Base-by-base conservation (phyloP, 2,329 filamentous ascomycete species). In the Claviceps paspali region DNA sequence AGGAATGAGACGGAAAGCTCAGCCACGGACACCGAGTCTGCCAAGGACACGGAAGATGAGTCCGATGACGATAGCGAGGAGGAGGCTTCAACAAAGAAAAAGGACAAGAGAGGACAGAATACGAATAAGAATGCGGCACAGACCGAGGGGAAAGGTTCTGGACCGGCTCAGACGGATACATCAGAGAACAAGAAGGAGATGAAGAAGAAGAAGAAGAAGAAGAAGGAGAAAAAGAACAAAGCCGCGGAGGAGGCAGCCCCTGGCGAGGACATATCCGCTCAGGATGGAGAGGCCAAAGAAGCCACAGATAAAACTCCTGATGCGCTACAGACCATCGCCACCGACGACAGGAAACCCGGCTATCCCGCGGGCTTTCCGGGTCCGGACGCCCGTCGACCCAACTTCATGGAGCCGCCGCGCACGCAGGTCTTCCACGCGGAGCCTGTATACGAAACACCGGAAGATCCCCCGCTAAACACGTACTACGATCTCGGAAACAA, bases 401-500 rank as follows among this genome's bases (percentile, higher is more conserved):
- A 67, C 31, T 57, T 67, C 35, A 56, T 75, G 30, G 54, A 66
- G 44, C 65, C 67, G 2, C 54, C 63, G 29, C 59, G 60, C 19
- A 58, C 67, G 19, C 60, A 68, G 33, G 61, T 72, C 14, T 50
- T 76, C 24, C 63, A 71, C 37, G 61, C 72, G 2, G 71, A 77
- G 47, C 67, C 73, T 42, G 60, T 70, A 2, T 53, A 76, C 15
- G 70, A 75, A 45, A 56, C 52, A 2, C 55, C 58, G 3, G 55
- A 63, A 30, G 71, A 76, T 43, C 72, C 72, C 7, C 59, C 61
- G 2, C 73, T 72, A 10, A 78, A 77, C 46, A 69, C 73, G 29
- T 77, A 70, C 47, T 68, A 67, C 46, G 71, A 77, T 45, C 49
- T 57, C n/a, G 57, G 61, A 32, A 60, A 64, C 43, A 65, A 69